Evolutionary conservation across 2,329 filamentous ascomycete species (phyloP), one percentile per base, ranked within the genome.

Genomic region (Alternaria infectoria): DNA sequence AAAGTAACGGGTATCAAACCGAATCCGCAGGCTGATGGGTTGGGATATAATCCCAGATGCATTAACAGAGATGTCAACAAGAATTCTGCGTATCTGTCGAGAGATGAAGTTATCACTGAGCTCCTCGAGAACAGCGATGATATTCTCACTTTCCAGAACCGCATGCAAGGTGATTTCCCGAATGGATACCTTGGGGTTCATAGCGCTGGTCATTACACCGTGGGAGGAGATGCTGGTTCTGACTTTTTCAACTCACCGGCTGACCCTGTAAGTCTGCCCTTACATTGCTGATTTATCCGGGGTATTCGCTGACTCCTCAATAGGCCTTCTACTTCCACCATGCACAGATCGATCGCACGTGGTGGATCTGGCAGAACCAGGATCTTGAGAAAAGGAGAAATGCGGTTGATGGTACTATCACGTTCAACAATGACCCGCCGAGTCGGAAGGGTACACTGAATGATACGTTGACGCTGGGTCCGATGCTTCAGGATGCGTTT

Each of bases 291-390:
- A 23, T 3, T 13, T 0, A 26, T 4, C 2, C 0, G 8, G 8
- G 7, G 11, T 21, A 3, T 3, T 4, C 30, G 5, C 17, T 51
- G 28, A 51, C 49, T 23, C 17, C 49, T n/a, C 7, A 2, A 1
- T 17, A 47, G 26, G 26, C 44, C 19, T 85, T 85, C 74, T 85
- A 77, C 68, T 75, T 83, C 26, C 83, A 85, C 64, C 83, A 85
- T 57, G 78, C 77, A 5, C 79, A 80, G 72, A 81, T 85, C 43
- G 84, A 86, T 69, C 79, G 82, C 7, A 69, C 79, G 3, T 86
- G 79, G 77, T 84, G 81, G 82, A 83, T 81, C 10, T 86, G 83
- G 84, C 84, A 86, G 71, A 83, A 81, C 59, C 70, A 79, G 30
- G 77, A 83, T 57, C 65, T 77, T 36, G 61, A 72, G 52, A 74